phyloP scores from a whole-genome alignment of 1,139 yeast genomes.

The Blastobotrys petasosporus region DNA sequence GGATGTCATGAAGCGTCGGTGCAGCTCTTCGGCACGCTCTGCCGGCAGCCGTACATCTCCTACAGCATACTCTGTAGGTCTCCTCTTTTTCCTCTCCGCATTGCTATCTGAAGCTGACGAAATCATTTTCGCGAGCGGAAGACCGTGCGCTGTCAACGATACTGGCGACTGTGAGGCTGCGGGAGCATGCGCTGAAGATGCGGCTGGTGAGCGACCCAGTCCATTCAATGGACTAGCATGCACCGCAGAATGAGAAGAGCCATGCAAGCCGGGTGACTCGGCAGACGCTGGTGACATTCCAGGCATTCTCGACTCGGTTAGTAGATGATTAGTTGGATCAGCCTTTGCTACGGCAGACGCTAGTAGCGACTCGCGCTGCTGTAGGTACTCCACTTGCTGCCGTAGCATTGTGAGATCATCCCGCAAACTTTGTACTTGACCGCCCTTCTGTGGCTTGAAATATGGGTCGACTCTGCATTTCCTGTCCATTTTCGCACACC shows the following conservation, averaged over 20 bases:
- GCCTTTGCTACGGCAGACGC: conserved; percentile 23
- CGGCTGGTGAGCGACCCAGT: background rate
- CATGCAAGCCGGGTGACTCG: background rate
- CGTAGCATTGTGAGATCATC: conserved; percentile 80
- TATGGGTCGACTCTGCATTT: conserved; percentile 88
- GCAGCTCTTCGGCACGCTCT: conserved; percentile 65
- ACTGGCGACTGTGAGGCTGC: no score
- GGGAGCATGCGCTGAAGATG: background rate
- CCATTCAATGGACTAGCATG: background rate
- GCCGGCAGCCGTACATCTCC: conserved; percentile 69
- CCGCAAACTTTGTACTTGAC: conserved; percentile 76
- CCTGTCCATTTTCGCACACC: conserved; percentile 75
- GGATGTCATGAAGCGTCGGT: conserved; percentile 56
- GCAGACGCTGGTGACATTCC: background rate
- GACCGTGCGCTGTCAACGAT: no score
- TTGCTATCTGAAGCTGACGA: conserved; percentile 8
- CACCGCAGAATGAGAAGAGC: background rate
- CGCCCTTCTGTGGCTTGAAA: conserved; percentile 86
- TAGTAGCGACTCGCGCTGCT: conserved; percentile 44
- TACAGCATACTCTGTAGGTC: conserved; percentile 42
- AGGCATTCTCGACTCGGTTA: background rate
- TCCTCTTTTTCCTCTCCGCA: background rate
- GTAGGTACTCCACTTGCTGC: conserved; percentile 67
- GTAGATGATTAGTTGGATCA: conserved; percentile 18
- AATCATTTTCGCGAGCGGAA: conserved; percentile 8